Conservation (phyloP, 805 yeast genomes). For the Ogataea pini region DNA sequence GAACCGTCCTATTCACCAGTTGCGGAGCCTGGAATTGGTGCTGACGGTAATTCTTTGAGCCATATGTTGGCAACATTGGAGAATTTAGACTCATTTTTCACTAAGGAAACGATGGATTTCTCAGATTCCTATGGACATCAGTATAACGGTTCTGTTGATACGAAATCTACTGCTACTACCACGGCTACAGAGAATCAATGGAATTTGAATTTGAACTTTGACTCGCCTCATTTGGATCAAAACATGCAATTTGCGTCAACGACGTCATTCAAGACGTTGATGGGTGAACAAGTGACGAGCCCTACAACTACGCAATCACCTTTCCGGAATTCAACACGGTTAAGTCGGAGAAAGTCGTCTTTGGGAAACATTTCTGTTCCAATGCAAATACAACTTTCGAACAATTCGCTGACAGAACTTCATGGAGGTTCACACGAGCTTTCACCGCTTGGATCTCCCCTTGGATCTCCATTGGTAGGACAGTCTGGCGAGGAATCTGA, state of each 20-base stretch:
- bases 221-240: slow-evolving; percentile 31
- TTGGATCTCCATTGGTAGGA: slow-evolving; percentile 13
- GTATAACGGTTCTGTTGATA: slow-evolving; percentile 61
- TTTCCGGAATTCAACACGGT: slow-evolving; percentile 20
- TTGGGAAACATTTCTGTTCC: slow-evolving; percentile 18
- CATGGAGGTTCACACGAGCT: slow-evolving; percentile 19
- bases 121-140: slow-evolving; percentile 38
- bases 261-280: slow-evolving; percentile 71
- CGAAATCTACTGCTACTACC: slow-evolving; percentile 50
- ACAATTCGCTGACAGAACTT: slow-evolving; percentile 17
- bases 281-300: slow-evolving; percentile 47
- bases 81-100: slow-evolving; percentile 84
- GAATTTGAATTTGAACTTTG: slow-evolving; percentile 31
- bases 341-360: slow-evolving; percentile 25
- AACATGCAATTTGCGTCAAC: slow-evolving; percentile 47
- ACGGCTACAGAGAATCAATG: slow-evolving; percentile 25
- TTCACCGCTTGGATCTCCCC: slow-evolving; percentile 26
- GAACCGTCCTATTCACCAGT: background rate
- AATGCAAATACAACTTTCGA: slow-evolving; percentile 14
- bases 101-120: slow-evolving; percentile 49
- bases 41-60: slow-evolving; percentile 71
- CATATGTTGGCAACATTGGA: slow-evolving; percentile 93
- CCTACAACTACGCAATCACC: slow-evolving; percentile 17
- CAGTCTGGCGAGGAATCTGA: slow-evolving; percentile 37
- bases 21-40: slow-evolving; percentile 39